Evolutionary conservation across 1,284 basidiomycete species (phyloP).

Genomic region (Malassezia equina): DNA sequence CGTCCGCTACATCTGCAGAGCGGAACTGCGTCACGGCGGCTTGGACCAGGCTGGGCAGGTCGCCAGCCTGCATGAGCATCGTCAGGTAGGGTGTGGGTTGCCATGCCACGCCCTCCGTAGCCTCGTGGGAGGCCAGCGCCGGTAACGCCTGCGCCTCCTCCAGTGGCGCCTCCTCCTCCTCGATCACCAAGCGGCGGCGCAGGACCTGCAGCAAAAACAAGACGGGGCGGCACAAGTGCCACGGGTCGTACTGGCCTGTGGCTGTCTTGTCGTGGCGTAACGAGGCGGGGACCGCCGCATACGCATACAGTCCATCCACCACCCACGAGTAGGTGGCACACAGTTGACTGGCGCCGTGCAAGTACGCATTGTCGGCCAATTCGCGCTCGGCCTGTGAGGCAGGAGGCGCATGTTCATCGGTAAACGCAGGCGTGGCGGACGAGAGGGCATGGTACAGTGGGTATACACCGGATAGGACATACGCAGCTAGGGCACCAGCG

Average conservation of each 20-base stretch:
- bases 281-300: not conserved
- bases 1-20: not conserved
- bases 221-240: constrained; percentile 8
- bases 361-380: constrained; percentile 20
- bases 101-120: not conserved
- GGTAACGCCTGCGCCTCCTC: too few species aligned
- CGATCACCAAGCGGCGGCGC: constrained; percentile 1
- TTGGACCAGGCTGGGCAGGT: constrained; percentile 18
- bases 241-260: constrained; percentile 8
- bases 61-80: constrained; percentile 20
- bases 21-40: constrained; percentile 4
- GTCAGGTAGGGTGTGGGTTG: constrained; percentile 15
- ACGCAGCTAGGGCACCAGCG: constrained; percentile 17
- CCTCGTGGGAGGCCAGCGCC: too few species aligned
- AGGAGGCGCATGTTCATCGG: not conserved
- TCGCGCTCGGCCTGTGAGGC: constrained; percentile 18
- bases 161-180: not conserved
- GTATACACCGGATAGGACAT: constrained; percentile 1
- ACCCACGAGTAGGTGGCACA: not conserved
- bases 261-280: constrained; percentile 1
- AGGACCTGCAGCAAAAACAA: constrained; percentile 11
- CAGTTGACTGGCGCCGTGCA: constrained; percentile 19
- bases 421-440: not conserved
- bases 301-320: constrained; percentile 8
- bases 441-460: constrained; percentile 11